Evolutionary conservation across 179 eudicot species (phyloP), one percentile per base, ranked within the genome.

Genomic region (Spergularia azorica): DNA sequence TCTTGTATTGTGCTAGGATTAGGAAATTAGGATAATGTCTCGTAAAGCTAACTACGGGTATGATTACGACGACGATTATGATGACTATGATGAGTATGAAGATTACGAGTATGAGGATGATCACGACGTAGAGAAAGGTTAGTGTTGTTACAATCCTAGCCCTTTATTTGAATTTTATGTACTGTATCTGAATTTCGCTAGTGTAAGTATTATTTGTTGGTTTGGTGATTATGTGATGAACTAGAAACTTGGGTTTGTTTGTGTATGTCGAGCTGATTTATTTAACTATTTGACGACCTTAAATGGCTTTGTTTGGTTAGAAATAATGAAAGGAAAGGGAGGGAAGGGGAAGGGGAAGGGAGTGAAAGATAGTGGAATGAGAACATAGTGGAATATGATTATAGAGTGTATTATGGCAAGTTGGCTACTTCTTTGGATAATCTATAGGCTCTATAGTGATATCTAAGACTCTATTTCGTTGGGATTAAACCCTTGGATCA

Each of bases 41-140:
- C 97, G 92, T 48, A 92, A 92, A 83, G 87, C 78, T 57, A 72
- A 74, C 32, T 83, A 83, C 69, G 92, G 91, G 41, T 72, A 84
- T 67, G 88, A 88, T 78, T 86, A 86, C 52, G 91, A 91, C 63
- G 93, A 88, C 10, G 86, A 78, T 56, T 83, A 88, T 69, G 92
- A 84, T 63, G 87, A 69, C 56, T 82, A 85, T 72, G 90, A 89
- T 61, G 92, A 89, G 63, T 80, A 91, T 80, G 85, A 89, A 20
- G 86, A 87, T 55, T 80, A 83, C 73, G 91, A 82, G 56, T 20
- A 75, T 75, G 87, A 88, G 50, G 85, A 81, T 67, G 86, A 78
- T 74, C 78, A 59, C 67, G 74, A 71, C 9, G 86, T 77, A 74
- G 86, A 72, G 75, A 79, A 82, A 39, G 85, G 93, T 91, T 39